phyloP scores from a whole-genome alignment of 441 rosid species.

The Aquilaria agallochum region DNA sequence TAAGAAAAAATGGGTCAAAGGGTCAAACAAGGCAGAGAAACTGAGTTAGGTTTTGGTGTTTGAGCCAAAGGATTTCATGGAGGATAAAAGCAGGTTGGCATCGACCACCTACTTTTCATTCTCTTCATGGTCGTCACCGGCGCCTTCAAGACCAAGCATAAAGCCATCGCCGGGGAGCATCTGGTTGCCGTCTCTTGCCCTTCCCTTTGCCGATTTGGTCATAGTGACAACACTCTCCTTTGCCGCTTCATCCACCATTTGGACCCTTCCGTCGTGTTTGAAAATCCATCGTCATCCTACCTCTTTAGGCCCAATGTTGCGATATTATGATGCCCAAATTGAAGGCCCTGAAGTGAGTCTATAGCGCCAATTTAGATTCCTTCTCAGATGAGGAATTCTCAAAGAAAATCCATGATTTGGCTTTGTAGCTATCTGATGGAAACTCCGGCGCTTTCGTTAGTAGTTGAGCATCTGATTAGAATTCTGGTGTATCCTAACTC shows the following conservation, averaged over 20 bases:
- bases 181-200: slow-evolving; percentile 31
- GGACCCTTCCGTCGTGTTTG: slow-evolving; percentile 43
- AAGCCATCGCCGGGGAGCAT: too few species aligned
- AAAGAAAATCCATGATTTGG: slow-evolving; percentile 46
- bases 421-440: slow-evolving; percentile 43
- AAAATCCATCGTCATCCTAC: slow-evolving; percentile 22
- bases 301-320: slow-evolving; percentile 37
- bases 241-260: slow-evolving; percentile 34
- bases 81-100: too few species aligned
- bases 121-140: too few species aligned
- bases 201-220: slow-evolving; percentile 16
- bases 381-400: slow-evolving; percentile 74
- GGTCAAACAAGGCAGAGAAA: too few species aligned
- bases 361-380: slow-evolving; percentile 41
- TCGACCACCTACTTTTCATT: too few species aligned
- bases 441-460: background rate
- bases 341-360: slow-evolving; percentile 33
- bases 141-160: too few species aligned
- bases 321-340: slow-evolving; percentile 25
- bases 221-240: slow-evolving; percentile 17
- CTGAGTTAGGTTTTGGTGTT: too few species aligned
- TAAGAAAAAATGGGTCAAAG: too few species aligned
- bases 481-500: too few species aligned
- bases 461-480: too few species aligned
- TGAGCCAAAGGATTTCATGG: too few species aligned